Percentiles rank a stretch among this genome's conserved stretches.
These are phyloP conservation scores for Spiromastix sp. DNA, from an alignment of 2,329 filamentous ascomycete genomes.

Conservation along the genomic window DNA sequence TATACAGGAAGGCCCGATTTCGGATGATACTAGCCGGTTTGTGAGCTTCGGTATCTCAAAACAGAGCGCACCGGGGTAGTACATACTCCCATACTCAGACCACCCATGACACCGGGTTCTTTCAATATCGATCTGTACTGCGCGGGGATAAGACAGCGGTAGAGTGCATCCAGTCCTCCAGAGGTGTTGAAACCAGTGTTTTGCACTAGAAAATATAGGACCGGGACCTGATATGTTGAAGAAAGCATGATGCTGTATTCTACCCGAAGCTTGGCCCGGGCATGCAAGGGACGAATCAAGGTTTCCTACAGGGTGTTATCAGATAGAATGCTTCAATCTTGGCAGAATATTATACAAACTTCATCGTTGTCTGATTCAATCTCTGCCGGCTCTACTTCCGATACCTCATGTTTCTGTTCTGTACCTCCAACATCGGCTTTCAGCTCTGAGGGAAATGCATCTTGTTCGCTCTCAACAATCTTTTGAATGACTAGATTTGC, in stretches of 20 bases:
- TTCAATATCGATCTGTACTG: constrained; percentile 53
- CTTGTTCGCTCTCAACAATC: neutral
- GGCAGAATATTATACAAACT: constrained; percentile 7
- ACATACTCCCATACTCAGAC: constrained; percentile 68
- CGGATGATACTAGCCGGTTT: constrained; percentile 61
- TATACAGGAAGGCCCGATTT: constrained; percentile 66
- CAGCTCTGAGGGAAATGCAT: neutral
- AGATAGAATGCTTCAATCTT: constrained; percentile 5
- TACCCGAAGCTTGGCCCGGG: constrained; percentile 38
- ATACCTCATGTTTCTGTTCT: neutral
- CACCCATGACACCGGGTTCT: constrained; percentile 54
- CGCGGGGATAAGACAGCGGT: constrained; percentile 58
- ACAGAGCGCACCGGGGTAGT: constrained; percentile 6
- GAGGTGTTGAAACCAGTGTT: constrained; percentile 46
- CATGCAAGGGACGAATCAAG: constrained; percentile 24
- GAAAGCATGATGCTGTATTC: constrained; percentile 67
- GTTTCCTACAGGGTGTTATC: constrained; percentile 27
- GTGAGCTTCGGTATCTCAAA: constrained; percentile 15
- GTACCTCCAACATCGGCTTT: constrained; percentile 1
- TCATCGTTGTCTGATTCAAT: constrained; percentile 2
- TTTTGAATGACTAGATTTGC: constrained; percentile 3
- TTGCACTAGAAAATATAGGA: constrained; percentile 63
- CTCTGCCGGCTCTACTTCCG: neutral
- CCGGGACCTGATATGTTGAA: constrained; percentile 63
- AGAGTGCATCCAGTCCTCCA: constrained; percentile 57